Evolutionary conservation across 78 protist genomes (phyloP).

Genomic region (Acrasis kona): DNA sequence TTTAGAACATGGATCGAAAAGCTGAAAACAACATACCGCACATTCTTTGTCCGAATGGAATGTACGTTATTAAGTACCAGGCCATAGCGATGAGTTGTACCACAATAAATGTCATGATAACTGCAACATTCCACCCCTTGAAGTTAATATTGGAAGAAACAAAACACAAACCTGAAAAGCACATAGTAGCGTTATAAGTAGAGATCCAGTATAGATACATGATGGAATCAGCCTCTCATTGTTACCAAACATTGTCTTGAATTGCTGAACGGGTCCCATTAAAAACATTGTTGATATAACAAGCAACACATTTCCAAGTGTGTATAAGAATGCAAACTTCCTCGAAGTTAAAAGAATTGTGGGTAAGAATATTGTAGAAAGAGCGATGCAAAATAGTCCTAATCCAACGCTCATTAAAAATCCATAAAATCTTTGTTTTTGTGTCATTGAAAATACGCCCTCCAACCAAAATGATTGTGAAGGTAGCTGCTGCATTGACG

Average conservation of each 20-base stretch:
- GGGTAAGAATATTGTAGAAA: not conserved
- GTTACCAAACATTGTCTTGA: not conserved
- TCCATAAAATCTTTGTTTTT: slow-evolving; percentile 10
- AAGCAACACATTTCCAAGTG: slow-evolving; percentile 6
- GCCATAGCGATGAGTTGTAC: slow-evolving; percentile 10
- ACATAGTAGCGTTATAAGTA: not conserved
- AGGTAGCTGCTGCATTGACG: too few relatives aligned
- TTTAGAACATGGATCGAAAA: not conserved
- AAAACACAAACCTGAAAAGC: not conserved
- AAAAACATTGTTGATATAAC: not conserved
- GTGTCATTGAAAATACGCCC: not conserved
- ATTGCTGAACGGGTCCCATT: too few relatives aligned
- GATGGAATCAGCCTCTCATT: not conserved
- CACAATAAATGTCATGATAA: not conserved
- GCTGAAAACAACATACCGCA: not conserved
- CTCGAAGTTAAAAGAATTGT: not conserved
- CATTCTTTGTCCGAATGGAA: slow-evolving; percentile 11
- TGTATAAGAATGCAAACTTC: slow-evolving; percentile 13
- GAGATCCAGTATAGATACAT: not conserved
- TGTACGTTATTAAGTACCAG: slow-evolving; percentile 19
- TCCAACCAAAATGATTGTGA: not conserved
- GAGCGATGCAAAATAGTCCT: not conserved
- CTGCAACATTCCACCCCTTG: not conserved
- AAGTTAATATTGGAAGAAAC: too few relatives aligned
- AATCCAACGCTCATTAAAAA: slow-evolving; percentile 5